Base-by-base conservation (phyloP, 306 rosid genomes). In the Gastrolobium bilobum region DNA sequence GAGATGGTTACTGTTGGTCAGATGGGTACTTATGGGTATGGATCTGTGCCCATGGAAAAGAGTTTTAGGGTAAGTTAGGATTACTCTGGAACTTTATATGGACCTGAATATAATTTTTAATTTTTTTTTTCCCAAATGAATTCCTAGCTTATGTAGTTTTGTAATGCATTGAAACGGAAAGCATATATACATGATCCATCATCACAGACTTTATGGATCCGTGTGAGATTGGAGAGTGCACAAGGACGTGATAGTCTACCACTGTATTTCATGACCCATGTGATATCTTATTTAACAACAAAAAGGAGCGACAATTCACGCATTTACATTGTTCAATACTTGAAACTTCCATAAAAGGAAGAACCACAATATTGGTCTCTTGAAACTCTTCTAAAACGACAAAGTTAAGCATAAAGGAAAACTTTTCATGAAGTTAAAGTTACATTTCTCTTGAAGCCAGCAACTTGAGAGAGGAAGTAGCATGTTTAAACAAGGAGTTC, bases 1-100 rank as follows among this genome's bases (percentile, higher is more conserved):
- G 90, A 86, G 47, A 78, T 89, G 90, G 80, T 81, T 54, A 47
- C 88, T 42, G 68, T 87, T 31, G 93, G 92, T 6, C 95, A 88
- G 78, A 85, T 87, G 81, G 98, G 91, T 33, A 88, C 71, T 80
- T 90, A 81, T 81, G 98, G 92, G 4, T 91, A 88, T 81, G 97
- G 93, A 75, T 81, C 90, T 64, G 81, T 87, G 60, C 87, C 93
- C 6, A 86, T 90, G 89, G 98, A 92, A 48, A 92, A 90, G 83
- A 84, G 91, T 76, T 92, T 94, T 87, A 94, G 95, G 88, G 99
- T 91, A 85, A 89, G 97, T 63, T 53, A 44, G 43, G 3, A 48
- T 56, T 50, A 58, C 53, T 60, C 37, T 59, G 40, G 10, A 4
- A 39, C 59, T 53, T 76, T 67, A 63, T 56, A n/a, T n/a, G 20